phyloP scores from a whole-genome alignment of 176 grass and related monocot species.

The Panicum miliaceum region DNA sequence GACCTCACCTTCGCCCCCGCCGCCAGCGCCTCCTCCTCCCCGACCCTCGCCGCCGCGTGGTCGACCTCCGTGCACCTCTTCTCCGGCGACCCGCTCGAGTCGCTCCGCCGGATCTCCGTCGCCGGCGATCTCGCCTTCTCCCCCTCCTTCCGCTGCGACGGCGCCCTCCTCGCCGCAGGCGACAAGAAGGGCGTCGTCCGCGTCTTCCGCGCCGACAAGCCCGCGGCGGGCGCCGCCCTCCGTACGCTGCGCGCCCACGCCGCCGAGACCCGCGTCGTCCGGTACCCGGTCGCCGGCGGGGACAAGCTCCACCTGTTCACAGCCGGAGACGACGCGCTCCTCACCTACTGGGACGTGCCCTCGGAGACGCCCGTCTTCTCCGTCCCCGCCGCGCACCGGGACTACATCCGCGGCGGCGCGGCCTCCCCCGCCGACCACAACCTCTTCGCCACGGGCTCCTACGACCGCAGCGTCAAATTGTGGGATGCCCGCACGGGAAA shows the following conservation, averaged over 20 bases:
- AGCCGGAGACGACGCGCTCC: slow-evolving; percentile 76
- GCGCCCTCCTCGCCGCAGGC: slow-evolving; percentile 73
- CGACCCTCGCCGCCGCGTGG: slow-evolving; percentile 60
- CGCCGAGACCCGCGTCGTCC: slow-evolving; percentile 65
- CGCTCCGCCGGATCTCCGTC: slow-evolving; percentile 42
- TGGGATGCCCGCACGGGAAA: slow-evolving; percentile 78
- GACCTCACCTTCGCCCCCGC: slow-evolving; percentile 72
- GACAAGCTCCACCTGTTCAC: slow-evolving; percentile 85
- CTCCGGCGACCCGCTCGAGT: slow-evolving; percentile 46
- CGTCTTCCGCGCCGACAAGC: slow-evolving; percentile 72
- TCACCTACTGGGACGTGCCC: slow-evolving; percentile 90
- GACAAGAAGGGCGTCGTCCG: slow-evolving; percentile 71
- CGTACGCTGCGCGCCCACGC: slow-evolving; percentile 67
- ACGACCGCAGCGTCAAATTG: slow-evolving; percentile 75
- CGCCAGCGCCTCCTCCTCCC: slow-evolving; percentile 21
- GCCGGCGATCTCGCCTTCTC: slow-evolving; percentile 72
- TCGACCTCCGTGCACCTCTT: slow-evolving; percentile 70
- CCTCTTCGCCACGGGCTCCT: slow-evolving; percentile 82
- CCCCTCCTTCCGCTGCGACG: slow-evolving; percentile 89
- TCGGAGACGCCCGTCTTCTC: slow-evolving; percentile 63
- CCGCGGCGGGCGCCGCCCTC: slow-evolving; percentile 48
- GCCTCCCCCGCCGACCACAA: slow-evolving; percentile 62
- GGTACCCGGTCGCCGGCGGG: slow-evolving; percentile 62
- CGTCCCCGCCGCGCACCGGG: slow-evolving; percentile 74
- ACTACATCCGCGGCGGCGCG: slow-evolving; percentile 87